Base-by-base conservation (phyloP, 83 land plant species). In the Picea engelmannii region DNA sequence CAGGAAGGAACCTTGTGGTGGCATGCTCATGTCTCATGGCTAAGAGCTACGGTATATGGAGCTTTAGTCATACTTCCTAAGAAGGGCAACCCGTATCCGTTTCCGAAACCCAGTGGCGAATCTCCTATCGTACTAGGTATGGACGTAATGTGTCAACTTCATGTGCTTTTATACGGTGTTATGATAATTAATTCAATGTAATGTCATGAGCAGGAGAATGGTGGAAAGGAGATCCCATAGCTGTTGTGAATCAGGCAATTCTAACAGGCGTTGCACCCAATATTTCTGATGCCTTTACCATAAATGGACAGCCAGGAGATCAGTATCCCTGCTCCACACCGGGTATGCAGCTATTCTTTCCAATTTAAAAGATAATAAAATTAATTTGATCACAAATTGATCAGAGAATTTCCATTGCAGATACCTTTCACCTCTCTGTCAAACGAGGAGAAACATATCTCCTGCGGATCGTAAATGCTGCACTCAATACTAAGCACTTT, bases 231-330 rank as follows among this genome's bases (percentile, higher is more conserved):
- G 47, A 83, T 20, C 62, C 62, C 1, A 21, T 58, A 0, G 55
- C 25, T 27, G 31, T 66, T 25, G 5, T 78, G 0, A 40, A 18
- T 8, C 52, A 82, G 68, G 64, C 35, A 52, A 8, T 10, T 9
- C 5, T 7, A 0, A 49, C 80, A 69, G 93, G 93, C 0, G 89
- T 88, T 13, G 81, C 80, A 1, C 83, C 91, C 10, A 84, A 86
- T 13, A 31, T 66, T 0, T 74, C 93, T 0, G 82, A 91, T 76
- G 89, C 93, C 12, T 91, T 70, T 40, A 73, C 70, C 21, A 89
- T 91, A 70, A 91, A 91, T 65, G 93, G 93, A 27, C 89, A 87
- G 42, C 91, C 89, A 0, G 93, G 93, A 16, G 84, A 83, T 13
- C 87, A 83, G 24, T 91, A 85, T 66, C 82, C 85, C 49, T 91